Conservation (phyloP, 805 yeast genomes). For the Metschnikowia kunwiensis region DNA sequence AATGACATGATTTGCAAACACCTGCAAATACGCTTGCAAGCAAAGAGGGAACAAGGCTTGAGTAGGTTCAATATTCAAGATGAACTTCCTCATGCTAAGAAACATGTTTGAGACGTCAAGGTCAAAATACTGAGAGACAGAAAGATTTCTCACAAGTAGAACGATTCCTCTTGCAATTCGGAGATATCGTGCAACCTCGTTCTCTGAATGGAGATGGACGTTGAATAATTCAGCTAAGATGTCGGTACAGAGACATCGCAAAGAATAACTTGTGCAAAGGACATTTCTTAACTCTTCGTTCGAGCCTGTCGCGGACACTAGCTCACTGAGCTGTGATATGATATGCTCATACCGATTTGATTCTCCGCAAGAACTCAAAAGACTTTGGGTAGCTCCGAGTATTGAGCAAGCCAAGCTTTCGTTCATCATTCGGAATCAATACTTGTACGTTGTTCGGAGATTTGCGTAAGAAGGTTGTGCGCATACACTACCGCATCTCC, state of each 20-base stretch:
- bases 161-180: constrained; percentile 47
- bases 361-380: constrained; percentile 2
- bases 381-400: constrained; percentile 1
- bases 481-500: too few species aligned
- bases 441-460: too few species aligned
- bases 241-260: constrained; percentile 2
- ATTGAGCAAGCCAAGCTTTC: background rate
- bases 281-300: constrained; percentile 1
- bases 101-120: constrained; percentile 8
- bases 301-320: constrained; percentile 2
- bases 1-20: constrained; percentile 14
- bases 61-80: background rate
- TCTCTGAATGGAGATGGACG: background rate
- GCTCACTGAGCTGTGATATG: constrained; percentile 1
- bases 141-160: constrained; percentile 48
- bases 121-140: constrained; percentile 23
- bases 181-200: constrained; percentile 10
- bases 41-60: constrained; percentile 7
- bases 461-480: too few species aligned
- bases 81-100: constrained; percentile 10
- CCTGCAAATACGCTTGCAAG: constrained; percentile 14
- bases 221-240: background rate
- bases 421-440: too few species aligned
- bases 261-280: background rate
- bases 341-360: constrained; percentile 1